Base-by-base conservation (phyloP, 2,329 filamentous ascomycete species). In the Immersiporthe knoxdaviesiana region DNA sequence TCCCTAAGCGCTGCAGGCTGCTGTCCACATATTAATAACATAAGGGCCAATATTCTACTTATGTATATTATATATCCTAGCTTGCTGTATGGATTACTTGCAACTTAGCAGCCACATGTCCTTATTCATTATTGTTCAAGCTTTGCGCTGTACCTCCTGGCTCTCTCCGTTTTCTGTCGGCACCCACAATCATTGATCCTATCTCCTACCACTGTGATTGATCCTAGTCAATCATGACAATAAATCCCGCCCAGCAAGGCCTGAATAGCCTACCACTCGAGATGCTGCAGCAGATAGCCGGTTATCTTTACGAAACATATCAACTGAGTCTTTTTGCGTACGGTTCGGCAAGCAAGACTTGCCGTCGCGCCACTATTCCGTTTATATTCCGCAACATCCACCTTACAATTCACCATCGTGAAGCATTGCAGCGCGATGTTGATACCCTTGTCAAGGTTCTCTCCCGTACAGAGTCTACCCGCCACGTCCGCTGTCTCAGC, bases 401-500 rank as follows among this genome's bases (percentile, higher is more conserved):
- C 14, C 30, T 61, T 11, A 41, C 32, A n/a, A 10, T 61, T 39
- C 32, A 7, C 35, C 41, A n/a, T 32, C 32, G 27, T 5, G 6
- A 61, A 35, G 54, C 21, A 6, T 41, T 68, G 30, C 66, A 41
- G 11, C 32, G 37, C 5, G 66, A 68, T 10, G 61, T 64, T 24
- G 61, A 64, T n/a, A 24, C 66, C 2, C 61, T 68, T 8, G 8
- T 30, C 27, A 3, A 39, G 0, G 10, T 27, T 6, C 21, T 68
- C 37, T 39, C 37, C 18, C 62, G 62, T 12, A 56, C 52, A 24
- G 61, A 41, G 21, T 52, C 41, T 7, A 8, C n/a, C 30, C 54
- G 61, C 41, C 54, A 65, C 2, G 54, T 68, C n/a, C 67, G 67
- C 35, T 54, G 7, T 16, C 62, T 68, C 10, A 37, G 37, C 2